phyloP scores from a whole-genome alignment of 1,284 basidiomycete species.

The Austroboletus niveus region DNA sequence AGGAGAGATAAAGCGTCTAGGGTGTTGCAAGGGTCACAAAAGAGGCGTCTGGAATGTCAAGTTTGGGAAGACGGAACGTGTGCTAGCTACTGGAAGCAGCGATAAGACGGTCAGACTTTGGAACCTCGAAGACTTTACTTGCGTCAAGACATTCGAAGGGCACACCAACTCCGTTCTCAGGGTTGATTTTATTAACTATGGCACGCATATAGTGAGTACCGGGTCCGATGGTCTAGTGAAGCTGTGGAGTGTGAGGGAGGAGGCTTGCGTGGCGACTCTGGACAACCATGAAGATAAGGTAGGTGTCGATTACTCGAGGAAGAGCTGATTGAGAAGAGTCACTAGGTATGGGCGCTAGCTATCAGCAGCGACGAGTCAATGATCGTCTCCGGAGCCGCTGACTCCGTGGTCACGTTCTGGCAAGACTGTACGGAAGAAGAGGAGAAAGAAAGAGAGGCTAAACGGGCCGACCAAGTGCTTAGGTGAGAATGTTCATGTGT shows the following conservation, averaged over 20 bases:
- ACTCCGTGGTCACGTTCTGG: constrained; percentile 94
- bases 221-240: constrained; percentile 95
- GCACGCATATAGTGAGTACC: constrained; percentile 85
- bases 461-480: constrained; percentile 70
- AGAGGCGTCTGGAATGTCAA: constrained; percentile 94
- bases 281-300: constrained; percentile 98
- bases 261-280: constrained; percentile 84
- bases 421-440: constrained; percentile 85
- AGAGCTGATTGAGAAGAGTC: constrained; percentile 2
- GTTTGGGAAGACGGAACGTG: constrained; percentile 82
- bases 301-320: constrained; percentile 19
- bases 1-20: constrained; percentile 76
- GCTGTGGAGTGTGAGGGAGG: constrained; percentile 90
- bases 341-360: constrained; percentile 89
- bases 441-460: constrained; percentile 69
- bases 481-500: constrained; percentile 53
- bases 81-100: constrained; percentile 91
- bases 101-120: constrained; percentile 95
- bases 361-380: constrained; percentile 75
- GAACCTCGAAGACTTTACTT: constrained; percentile 89
- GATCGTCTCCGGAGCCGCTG: constrained; percentile 91
- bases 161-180: constrained; percentile 97
- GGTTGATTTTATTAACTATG: constrained; percentile 84
- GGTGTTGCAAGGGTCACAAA: constrained; percentile 94
- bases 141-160: constrained; percentile 94